Base-by-base conservation (phyloP, 495 filamentous ascomycete genomes). In the Lophiotrema nucula region DNA sequence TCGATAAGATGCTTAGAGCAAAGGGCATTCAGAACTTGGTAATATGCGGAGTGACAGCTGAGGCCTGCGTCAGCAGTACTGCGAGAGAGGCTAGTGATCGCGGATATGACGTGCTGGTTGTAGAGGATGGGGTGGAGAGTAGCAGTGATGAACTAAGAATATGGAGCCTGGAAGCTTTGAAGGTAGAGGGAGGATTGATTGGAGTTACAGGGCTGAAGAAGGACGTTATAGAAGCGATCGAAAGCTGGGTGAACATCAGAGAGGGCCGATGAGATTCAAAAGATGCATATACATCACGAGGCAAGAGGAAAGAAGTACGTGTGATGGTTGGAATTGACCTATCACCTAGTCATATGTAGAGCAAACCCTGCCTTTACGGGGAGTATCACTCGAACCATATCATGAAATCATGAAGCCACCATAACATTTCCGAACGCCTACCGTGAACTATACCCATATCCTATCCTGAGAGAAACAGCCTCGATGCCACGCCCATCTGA, bases 51-150 rank as follows among this genome's bases (percentile, higher is more conserved):
- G 85, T 88, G 6, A 88, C 84, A 1, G 87, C 85, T 1, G 85
- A 88, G 66, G 83, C 85, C 22, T 88, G 85, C 57, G 84, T 89
- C 4, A 81, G 79, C 18, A 85, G 81, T 0, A 88, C 85, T 0
- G 75, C 88, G 54, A 76, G 85, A 43, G 87, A 89, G 61, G 85
- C 84, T 47, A 86, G 85, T 66, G 87, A 88, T 68, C 81, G 86
- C 12, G 87, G 86, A 0, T 89, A 84, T 62, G 85, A 89, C 58
- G 89, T 86, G 47, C 63, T 83, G n/a, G 43, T 84, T 6, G 51
- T 84, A 22, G 72, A 77, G 4, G 81, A 84, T 65, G 81, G 71
- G 13, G 77, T 76, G 53, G 79, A 77, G 22, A 80, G 82, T 21
- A 70, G 65, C 16, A 77, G 81, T 47, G 70, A 71, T 23, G 65